Base-by-base conservation (phyloP, 2,329 filamentous ascomycete genomes). In the Xylogone sp. region DNA sequence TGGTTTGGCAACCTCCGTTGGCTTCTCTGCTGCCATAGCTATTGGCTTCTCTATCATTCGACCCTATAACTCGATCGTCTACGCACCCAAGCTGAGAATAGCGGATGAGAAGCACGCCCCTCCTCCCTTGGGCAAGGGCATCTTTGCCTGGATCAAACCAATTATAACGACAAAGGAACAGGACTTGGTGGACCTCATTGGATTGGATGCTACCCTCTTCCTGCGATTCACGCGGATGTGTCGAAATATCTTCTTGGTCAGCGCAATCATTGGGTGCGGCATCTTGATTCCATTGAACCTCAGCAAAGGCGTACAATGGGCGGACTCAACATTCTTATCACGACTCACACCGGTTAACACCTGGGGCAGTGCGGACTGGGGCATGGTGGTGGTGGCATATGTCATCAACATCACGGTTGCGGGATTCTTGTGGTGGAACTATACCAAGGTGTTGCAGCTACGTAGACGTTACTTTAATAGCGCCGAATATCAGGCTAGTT, bases 81-180 rank as follows among this genome's bases (percentile, higher is more conserved):
- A 99, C 71, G 92, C 94, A 3, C 94, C 94, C 42, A 93, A 95
- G 68, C 77, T 95, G 46, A 96, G 96, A 68, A 87, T 97, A 75
- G 88, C 90, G 66, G 93, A 97, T 68, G 84, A 90, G 60, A 90
- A 87, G 69, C 91, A 96, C 73, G 83, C 88, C 9, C 94, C 93
- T 18, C 94, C 94, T 12, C 84, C 88, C 1, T 79, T 97, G 62
- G 89, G 88, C 51, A 95, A 87, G 65, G 87, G 89, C n/a, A 74
- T 93, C 9, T 91, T 96, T 66, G 86, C 90, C 45, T 99, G 94
- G 94, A 69, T 96, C 27, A 75, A 76, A 19, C 92, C 93, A 0
- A 74, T 99, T 27, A 77, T 91, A 70, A 82, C 77, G 54, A 93
- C 88, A 13, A 85, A 82, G 53, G 94, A 99, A 72, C 74, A 83